Conservation (phyloP, 306 rosid genomes). For the Lotus japonicus region DNA sequence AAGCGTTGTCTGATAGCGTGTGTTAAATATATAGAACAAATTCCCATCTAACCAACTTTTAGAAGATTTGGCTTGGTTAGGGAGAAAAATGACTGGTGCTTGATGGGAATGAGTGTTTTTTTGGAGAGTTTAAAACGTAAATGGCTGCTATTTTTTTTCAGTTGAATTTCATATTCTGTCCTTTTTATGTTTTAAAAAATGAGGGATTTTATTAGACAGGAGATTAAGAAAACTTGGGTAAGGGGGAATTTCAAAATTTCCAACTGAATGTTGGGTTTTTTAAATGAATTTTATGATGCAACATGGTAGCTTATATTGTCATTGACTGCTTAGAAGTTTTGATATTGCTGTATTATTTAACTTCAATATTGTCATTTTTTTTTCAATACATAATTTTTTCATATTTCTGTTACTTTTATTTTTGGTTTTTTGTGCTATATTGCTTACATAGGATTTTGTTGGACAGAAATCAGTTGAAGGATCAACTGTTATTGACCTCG, state of each 20-base stretch:
- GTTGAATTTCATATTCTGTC: too few relatives aligned
- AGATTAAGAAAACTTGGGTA: too few relatives aligned
- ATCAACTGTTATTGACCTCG: constrained; percentile 54
- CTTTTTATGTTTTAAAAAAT: too few relatives aligned
- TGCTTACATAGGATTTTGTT: constrained; percentile 32
- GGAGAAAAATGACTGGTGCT: not conserved
- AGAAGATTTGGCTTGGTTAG: not conserved
- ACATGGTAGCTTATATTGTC: not conserved
- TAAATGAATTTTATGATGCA: not conserved
- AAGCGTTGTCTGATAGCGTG: not conserved
- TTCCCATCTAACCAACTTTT: not conserved
- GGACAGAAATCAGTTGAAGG: constrained; percentile 60
- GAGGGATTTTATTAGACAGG: too few relatives aligned
- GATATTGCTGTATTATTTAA: not conserved
- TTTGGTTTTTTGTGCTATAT: constrained; percentile 2
- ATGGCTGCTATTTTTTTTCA: not conserved
- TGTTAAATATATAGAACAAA: not conserved
- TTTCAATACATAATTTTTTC: not conserved
- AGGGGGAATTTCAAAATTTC: not conserved
- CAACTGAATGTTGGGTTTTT: not conserved
- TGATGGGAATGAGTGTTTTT: not conserved
- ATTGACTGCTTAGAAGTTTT: not conserved
- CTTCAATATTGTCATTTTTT: not conserved
- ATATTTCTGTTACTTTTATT: not conserved
- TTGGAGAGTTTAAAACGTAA: not conserved